These are phyloP conservation scores for Pestalotiopsis sp. DNA, from an alignment of 2,329 filamentous ascomycete genomes.

Conservation along the genomic window DNA sequence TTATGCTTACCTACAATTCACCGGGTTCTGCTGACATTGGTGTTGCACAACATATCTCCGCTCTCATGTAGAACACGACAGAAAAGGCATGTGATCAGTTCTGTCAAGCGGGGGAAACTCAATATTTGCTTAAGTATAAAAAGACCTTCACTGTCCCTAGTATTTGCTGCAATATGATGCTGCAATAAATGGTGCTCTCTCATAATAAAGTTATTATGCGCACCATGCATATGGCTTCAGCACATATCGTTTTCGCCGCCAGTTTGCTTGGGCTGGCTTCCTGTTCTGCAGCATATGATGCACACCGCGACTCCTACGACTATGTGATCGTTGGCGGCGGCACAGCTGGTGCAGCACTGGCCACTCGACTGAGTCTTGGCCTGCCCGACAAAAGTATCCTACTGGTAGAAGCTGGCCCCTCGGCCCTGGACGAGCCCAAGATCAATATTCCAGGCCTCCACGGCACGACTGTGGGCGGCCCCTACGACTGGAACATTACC, in stretches of 20 bases:
- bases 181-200: too few species aligned
- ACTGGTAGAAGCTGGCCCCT: constrained; percentile 33
- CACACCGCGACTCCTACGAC: not conserved
- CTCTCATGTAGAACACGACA: too few species aligned
- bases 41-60: too few species aligned
- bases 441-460: constrained; percentile 32
- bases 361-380: constrained; percentile 4
- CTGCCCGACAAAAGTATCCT: constrained; percentile 21
- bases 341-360: constrained; percentile 6
- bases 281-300: not conserved
- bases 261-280: not conserved
- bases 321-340: constrained; percentile 9
- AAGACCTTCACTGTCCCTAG: too few species aligned
- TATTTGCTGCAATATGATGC: not conserved
- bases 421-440: constrained; percentile 22
- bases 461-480: constrained; percentile 24
- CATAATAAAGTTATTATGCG: not conserved
- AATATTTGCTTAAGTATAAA: too few species aligned
- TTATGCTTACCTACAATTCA: too few species aligned
- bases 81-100: too few species aligned
- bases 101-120: too few species aligned
- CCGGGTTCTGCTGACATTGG: too few species aligned
- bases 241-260: not conserved
- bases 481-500: constrained; percentile 42
- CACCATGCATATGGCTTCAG: not conserved